Base-by-base conservation (phyloP, 371 early-diverging fungal genomes). In the Mucor circinelloides region DNA sequence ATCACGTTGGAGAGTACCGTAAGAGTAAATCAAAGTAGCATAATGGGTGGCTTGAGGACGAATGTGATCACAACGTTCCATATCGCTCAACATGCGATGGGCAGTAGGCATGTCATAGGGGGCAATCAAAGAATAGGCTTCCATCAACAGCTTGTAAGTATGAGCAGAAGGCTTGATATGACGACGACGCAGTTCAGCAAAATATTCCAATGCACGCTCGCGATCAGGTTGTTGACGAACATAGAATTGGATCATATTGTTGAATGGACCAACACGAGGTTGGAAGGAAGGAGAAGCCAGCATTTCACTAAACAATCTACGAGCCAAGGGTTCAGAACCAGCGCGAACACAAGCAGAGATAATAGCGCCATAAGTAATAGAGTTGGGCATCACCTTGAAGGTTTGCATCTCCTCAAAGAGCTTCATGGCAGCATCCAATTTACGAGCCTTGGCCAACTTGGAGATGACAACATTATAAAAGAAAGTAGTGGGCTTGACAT, bases 181-280 rank as follows among this genome's bases (percentile, higher is more conserved):
- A 19, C 84, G 81, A 27, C 78, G 73, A 36, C 78, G 76, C 65
- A 87, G 74, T 63, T 86, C 83, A 3, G 72, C 66, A 58, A 85
- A 85, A 67, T 87, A 89, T 10, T 80, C 74, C 21, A 89, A 68
- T 7, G 80, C 88, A 4, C 80, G 78, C 19, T 77, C 74, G 21
- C 89, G 84, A 63, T 85, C 77, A 30, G 79, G 86, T 55, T 86
- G 82, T 44, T 89, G 86, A 42, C 87, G 86, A 2, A 86, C 85
- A 70, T 87, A 87, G 58, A 87, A 86, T 60, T 89, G 89, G 38
- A 89, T 89, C 87, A 89, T 87, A 60, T 86, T 80, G 64, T 89
- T 89, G 58, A 86, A 87, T 0, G 87, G 88, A 23, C 85, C 88
- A 2, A 87, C 84, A 48, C 58, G 78, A 36, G 86, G 86, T 38